Base-by-base conservation (phyloP, 768 basidiomycete species). In the Lactarius pseudohatsudake region DNA sequence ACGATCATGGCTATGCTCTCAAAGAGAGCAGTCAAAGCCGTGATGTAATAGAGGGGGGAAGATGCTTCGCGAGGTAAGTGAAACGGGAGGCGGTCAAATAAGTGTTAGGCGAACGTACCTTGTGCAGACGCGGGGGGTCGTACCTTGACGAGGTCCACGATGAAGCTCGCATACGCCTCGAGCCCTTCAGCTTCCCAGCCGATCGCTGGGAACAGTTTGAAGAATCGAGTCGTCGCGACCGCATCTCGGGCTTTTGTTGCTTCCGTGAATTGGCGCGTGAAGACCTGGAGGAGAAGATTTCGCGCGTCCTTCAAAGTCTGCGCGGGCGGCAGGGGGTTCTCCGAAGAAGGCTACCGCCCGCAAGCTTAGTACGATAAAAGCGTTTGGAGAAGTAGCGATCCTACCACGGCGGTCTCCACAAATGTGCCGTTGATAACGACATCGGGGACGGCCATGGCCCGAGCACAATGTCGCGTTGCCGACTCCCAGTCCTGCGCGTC, bases 1-100 rank as follows among this genome's bases (percentile, higher is more conserved):
- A 99, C 89, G 69, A 99, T 94, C 81, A 93, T 86, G 0, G 96
- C 97, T 59, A 99, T 90, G 64, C 89, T 91, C 78, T 99, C 97
- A 71, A 98, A 95, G 1, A 99, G 83, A 7, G 92, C 88, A 2
- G 96, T 98, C 62, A 99, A 79, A 13, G 89, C 85, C 3, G 93
- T 88, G 69, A 97, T 87, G 74, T 94, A 98, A 78, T 97, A 96
- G 32, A 94, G 77, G 0, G 96, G 90, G 0, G 95, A 96, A 10
- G 94, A 94, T 1, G 92, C 96, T 97, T 75, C 53, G 28, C 38
- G 34, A 41, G 16, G 20, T 38, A 62, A 62, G 64, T 67, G 60
- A 57, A 43, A 64, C 41, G 36, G 62, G 43, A 60, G 28, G 55
- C 22, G 36, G 63, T 69, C 11, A 56, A 54, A 64, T 54, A 65